phyloP scores from a whole-genome alignment of 2,329 filamentous ascomycete species.

The Periglandula ipomoeae region DNA sequence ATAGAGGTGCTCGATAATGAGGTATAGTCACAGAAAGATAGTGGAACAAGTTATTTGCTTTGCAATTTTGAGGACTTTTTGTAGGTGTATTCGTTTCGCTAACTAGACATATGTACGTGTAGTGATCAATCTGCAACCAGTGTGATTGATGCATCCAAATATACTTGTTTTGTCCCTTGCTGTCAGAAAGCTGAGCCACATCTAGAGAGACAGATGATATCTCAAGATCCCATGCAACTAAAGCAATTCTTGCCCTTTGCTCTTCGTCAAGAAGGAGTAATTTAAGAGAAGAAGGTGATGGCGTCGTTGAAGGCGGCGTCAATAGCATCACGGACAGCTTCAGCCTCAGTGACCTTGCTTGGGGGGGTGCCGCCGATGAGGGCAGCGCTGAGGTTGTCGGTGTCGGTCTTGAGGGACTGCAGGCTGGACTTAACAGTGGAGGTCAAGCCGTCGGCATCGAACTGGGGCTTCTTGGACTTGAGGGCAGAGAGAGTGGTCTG shows the following conservation, averaged over 20 bases:
- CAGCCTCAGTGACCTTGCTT: neutral
- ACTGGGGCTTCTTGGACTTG: neutral
- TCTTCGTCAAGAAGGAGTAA: neutral
- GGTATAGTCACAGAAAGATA: too few relatives aligned
- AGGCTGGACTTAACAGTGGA: neutral
- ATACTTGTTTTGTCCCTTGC: neutral
- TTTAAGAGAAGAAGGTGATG: constrained; percentile 1
- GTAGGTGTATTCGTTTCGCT: neutral
- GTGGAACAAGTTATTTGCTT: neutral
- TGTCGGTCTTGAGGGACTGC: neutral
- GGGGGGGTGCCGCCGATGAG: neutral
- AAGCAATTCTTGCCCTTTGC: neutral
- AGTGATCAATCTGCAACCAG: neutral
- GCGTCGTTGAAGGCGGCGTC: neutral
- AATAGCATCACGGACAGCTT: neutral
- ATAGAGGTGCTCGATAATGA: too few relatives aligned
- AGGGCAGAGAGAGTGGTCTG: neutral
- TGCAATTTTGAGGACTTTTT: neutral
- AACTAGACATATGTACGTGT: neutral
- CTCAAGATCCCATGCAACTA: neutral
- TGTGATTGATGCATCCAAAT: neutral
- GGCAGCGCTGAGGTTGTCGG: neutral
- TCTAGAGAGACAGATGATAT: neutral
- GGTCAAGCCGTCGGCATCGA: neutral
- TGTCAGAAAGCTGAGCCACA: neutral